Conservation (phyloP, 345 rosid species). For the Linum usitatissimum region DNA sequence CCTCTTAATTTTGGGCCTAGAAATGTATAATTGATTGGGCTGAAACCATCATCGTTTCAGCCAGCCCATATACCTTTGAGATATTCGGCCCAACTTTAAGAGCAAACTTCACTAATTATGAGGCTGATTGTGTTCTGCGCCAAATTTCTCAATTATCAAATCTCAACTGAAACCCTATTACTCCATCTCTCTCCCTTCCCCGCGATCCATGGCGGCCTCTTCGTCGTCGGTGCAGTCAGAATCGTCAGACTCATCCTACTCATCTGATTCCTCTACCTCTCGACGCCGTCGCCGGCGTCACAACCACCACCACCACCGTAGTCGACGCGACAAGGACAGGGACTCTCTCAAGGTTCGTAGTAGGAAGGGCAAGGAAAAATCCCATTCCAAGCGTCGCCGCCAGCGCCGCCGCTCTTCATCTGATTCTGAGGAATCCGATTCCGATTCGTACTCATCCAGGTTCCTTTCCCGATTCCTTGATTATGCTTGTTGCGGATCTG, state of each 20-base stretch:
- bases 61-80: too few species aligned
- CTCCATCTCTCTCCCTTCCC: background rate
- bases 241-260: slow-evolving; percentile 22
- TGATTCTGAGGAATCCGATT: slow-evolving; percentile 9
- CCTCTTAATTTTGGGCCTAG: too few species aligned
- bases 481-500: too few species aligned
- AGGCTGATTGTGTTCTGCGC: background rate
- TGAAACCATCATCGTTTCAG: too few species aligned
- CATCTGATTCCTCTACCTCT: slow-evolving; percentile 38
- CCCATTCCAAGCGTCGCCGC: slow-evolving; percentile 50
- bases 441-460: slow-evolving; percentile 20
- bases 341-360: slow-evolving; percentile 57
- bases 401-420: slow-evolving; percentile 29
- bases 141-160: background rate
- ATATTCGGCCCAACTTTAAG: too few species aligned
- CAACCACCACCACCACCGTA: slow-evolving; percentile 5
- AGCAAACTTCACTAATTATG: too few species aligned
- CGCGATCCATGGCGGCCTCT: slow-evolving; percentile 54
- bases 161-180: background rate
- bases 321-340: slow-evolving; percentile 27
- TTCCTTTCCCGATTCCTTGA: slow-evolving; percentile 26
- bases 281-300: slow-evolving; percentile 19
- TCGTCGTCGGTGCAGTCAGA: too few species aligned
- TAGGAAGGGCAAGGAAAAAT: slow-evolving; percentile 32
- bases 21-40: too few species aligned